These are phyloP conservation scores for Monoraphidium neglectum DNA, from an alignment of 139 green algal genomes.

Conservation along the genomic window DNA sequence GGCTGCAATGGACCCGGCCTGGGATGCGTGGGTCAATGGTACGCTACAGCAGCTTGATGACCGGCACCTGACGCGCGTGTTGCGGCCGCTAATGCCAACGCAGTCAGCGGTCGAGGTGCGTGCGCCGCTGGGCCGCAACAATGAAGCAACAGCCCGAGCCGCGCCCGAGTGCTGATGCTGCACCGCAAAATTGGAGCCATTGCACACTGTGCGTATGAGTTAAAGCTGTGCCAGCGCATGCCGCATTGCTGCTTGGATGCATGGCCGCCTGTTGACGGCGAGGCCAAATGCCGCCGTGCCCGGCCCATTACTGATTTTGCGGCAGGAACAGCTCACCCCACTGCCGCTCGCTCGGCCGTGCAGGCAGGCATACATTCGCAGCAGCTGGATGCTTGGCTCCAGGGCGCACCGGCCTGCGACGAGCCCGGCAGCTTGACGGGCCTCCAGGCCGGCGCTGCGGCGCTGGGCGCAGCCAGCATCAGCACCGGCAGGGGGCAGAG, in stretches of 20 bases:
- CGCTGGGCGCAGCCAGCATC: background rate
- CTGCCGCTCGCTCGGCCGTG: background rate
- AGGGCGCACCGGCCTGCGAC: background rate
- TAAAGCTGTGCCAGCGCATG: background rate
- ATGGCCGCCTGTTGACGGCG: background rate
- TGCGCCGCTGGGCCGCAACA: too few relatives aligned
- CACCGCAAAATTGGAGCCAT: background rate
- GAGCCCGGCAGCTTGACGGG: background rate
- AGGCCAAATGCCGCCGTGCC: constrained; percentile 6
- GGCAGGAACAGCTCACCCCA: background rate
- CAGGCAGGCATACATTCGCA: constrained; percentile 29
- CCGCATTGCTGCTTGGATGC: background rate
- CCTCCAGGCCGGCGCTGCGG: background rate
- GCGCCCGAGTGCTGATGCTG: background rate
- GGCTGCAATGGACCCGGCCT: background rate
- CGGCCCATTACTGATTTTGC: background rate
- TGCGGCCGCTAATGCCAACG: constrained; percentile 16
- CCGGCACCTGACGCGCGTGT: constrained; percentile 7
- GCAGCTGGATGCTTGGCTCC: constrained; percentile 42
- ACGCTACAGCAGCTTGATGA: background rate
- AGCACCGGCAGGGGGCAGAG: background rate
- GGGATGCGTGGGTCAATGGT: background rate
- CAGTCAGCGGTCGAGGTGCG: constrained; percentile 7
- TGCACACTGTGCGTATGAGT: background rate
- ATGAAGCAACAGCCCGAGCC: too few relatives aligned